Evolutionary conservation across 2,329 filamentous ascomycete species (phyloP).

Genomic region (Ramularia collo-cygni): DNA sequence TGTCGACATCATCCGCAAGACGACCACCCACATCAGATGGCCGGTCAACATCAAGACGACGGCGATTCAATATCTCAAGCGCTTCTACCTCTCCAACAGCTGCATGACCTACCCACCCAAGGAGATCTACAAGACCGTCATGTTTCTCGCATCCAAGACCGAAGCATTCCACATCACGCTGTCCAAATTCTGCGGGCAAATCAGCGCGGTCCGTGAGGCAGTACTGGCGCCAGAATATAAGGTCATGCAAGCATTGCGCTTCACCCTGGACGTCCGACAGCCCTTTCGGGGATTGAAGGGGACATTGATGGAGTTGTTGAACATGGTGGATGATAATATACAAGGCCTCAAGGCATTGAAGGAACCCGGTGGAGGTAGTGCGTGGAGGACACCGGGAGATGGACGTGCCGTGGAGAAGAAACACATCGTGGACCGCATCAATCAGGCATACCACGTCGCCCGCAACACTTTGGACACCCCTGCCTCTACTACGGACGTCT

Average conservation of each 20-base stretch:
- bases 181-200: slow-evolving; percentile 48
- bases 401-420: slow-evolving; percentile 9
- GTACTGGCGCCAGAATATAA: slow-evolving; percentile 89
- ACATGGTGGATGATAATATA: slow-evolving; percentile 37
- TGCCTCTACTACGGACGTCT: slow-evolving; percentile 84
- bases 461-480: slow-evolving; percentile 64
- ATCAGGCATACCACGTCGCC: slow-evolving; percentile 63
- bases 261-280: slow-evolving; percentile 88
- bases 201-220: slow-evolving; percentile 63
- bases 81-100: slow-evolving; percentile 93
- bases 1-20: slow-evolving; percentile 42
- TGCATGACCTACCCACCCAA: slow-evolving; percentile 94
- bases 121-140: slow-evolving; percentile 77
- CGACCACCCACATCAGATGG: slow-evolving; percentile 55
- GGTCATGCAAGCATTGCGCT: slow-evolving; percentile 83
- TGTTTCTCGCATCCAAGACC: slow-evolving; percentile 91
- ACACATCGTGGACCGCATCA: slow-evolving; percentile 41
- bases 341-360: slow-evolving; percentile 16
- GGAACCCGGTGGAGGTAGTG: slow-evolving; percentile 12
- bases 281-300: slow-evolving; percentile 85
- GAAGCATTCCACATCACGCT: slow-evolving; percentile 73
- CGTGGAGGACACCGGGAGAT: slow-evolving; percentile 14
- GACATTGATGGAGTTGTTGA: slow-evolving; percentile 71
- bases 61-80: slow-evolving; percentile 79
- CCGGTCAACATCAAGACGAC: slow-evolving; percentile 62